Evolutionary conservation across 139 green algal genomes (phyloP).

Genomic region (Coccomyxa sp.): DNA sequence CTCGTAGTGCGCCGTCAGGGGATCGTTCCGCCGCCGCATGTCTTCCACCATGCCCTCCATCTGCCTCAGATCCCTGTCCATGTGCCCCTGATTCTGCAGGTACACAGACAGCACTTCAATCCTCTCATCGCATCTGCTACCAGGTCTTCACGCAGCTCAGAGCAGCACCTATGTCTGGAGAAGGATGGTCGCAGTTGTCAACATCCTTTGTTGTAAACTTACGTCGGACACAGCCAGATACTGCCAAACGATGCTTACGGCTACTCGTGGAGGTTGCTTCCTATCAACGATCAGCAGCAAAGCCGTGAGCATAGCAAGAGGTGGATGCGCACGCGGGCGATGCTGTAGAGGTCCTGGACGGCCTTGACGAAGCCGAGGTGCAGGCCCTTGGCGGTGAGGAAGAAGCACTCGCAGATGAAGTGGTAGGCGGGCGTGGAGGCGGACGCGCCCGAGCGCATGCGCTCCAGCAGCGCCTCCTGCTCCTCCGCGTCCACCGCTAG

Average conservation of each 20-base stretch:
- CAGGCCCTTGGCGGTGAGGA: conserved; percentile 80
- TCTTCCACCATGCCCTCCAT: conserved; percentile 14
- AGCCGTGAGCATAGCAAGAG: no score
- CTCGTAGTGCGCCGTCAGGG: background rate
- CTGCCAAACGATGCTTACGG: no score
- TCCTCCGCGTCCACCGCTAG: conserved; percentile 50
- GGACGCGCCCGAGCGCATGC: conserved; percentile 2
- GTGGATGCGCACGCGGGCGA: background rate
- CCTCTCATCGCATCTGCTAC: no score
- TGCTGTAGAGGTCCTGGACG: conserved; percentile 25
- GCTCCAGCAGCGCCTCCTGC: conserved; percentile 45
- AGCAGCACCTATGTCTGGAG: no score
- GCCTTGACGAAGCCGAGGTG: conserved; percentile 74
- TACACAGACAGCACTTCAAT: background rate
- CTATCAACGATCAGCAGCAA: no score
- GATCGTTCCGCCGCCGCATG: background rate
- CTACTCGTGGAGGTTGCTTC: no score
- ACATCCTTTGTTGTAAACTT: no score
- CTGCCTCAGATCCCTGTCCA: conserved; percentile 19
- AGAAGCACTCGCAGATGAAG: conserved; percentile 98
- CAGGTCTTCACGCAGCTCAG: no score
- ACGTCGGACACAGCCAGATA: no score
- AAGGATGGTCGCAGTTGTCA: no score
- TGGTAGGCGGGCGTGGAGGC: conserved; percentile 46
- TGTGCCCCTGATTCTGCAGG: background rate